Conservation (phyloP, 2,329 filamentous ascomycete genomes). For the Colletotrichum sidae region DNA sequence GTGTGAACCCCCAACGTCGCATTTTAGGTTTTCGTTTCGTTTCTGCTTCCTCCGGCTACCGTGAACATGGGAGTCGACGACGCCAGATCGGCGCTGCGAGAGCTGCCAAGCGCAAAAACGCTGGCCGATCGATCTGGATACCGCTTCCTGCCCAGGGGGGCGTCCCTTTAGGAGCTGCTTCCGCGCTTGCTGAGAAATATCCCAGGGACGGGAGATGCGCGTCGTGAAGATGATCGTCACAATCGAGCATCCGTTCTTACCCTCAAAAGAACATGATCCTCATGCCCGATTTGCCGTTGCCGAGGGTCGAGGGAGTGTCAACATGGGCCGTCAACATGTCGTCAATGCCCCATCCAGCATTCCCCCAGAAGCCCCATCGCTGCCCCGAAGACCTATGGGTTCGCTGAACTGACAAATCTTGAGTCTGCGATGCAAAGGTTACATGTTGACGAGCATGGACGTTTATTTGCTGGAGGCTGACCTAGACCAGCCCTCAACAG, state of each 20-base stretch:
- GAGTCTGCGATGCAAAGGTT: background rate
- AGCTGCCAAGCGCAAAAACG: constrained; percentile 20
- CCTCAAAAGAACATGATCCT: no score
- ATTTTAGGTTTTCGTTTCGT: no score
- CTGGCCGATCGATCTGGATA: constrained; percentile 21
- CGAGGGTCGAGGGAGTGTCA: constrained; percentile 1
- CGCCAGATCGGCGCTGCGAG: constrained; percentile 23
- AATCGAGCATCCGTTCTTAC: background rate
- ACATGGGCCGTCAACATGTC: constrained; percentile 21
- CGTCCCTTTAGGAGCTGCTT: constrained; percentile 3
- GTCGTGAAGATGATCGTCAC: background rate
- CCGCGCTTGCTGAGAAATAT: background rate
- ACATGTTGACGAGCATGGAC: background rate
- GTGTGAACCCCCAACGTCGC: background rate
- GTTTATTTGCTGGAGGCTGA: background rate
- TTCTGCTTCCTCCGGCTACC: no score
- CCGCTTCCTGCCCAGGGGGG: background rate
- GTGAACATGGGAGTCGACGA: background rate
- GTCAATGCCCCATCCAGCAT: constrained; percentile 5
- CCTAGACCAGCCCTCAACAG: background rate
- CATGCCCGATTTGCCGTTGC: background rate
- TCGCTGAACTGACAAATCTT: background rate
- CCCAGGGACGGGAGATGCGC: constrained; percentile 5
- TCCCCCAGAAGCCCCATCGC: constrained; percentile 5
- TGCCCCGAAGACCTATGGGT: background rate